Conservation (phyloP, 2,329 filamentous ascomycete species). For the Didymella pinodella region DNA sequence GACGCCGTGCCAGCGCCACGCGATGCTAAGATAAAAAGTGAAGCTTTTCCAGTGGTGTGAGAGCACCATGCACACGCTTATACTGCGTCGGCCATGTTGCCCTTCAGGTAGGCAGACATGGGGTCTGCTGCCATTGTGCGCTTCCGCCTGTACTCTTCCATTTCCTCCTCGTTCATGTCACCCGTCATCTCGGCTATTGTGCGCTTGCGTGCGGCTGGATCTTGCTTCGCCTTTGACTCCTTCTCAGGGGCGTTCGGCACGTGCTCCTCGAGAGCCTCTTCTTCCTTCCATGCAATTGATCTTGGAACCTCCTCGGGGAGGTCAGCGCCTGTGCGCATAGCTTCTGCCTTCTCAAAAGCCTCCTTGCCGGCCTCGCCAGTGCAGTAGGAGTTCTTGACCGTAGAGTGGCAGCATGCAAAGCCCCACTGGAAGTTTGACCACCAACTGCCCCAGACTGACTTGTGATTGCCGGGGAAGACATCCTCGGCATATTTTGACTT, state of each 20-base stretch:
- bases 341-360: constrained; percentile 80
- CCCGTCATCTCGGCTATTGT: constrained; percentile 80
- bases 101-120: constrained; percentile 78
- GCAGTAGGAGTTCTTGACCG: constrained; percentile 96
- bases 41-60: constrained; percentile 27
- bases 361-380: constrained; percentile 87
- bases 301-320: constrained; percentile 53
- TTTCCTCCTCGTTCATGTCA: constrained; percentile 80
- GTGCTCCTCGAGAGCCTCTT: constrained; percentile 52
- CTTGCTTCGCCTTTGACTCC: constrained; percentile 52
- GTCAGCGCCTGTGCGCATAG: constrained; percentile 59
- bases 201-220: constrained; percentile 68
- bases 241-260: constrained; percentile 55
- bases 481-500: constrained; percentile 95
- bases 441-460: constrained; percentile 94
- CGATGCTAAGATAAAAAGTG: constrained; percentile 42
- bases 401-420: constrained; percentile 92
- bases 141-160: constrained; percentile 85
- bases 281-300: constrained; percentile 54
- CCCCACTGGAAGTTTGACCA: constrained; percentile 97
- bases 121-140: constrained; percentile 79
- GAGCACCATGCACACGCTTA: constrained; percentile 27
- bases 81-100: constrained; percentile 74
- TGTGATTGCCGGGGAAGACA: constrained; percentile 88
- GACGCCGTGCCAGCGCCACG: constrained; percentile 40